Conservation (phyloP, 371 early-diverging fungal genomes). For the Actinomortierella ambigua region DNA sequence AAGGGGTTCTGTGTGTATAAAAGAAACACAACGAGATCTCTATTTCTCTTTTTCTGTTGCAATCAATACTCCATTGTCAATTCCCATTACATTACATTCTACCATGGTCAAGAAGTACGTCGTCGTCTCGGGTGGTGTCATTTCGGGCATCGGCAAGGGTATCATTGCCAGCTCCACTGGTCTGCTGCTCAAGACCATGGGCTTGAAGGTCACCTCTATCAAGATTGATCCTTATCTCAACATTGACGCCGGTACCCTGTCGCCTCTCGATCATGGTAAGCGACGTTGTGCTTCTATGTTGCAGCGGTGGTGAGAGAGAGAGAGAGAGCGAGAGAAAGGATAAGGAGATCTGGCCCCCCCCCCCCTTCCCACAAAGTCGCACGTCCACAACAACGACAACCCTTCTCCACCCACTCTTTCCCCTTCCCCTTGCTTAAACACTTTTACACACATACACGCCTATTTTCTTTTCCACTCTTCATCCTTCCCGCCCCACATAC, state of each 20-base stretch:
- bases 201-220: conserved; percentile 96
- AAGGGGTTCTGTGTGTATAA: too few species aligned
- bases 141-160: conserved; percentile 99
- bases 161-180: conserved; percentile 98
- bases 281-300: background rate
- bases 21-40: too few species aligned
- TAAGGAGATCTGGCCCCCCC: background rate
- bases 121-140: conserved; percentile 98
- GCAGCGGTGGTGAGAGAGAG: background rate
- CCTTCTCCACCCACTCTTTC: too few species aligned
- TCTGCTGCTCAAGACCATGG: conserved; percentile 92
- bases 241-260: conserved; percentile 98
- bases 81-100: background rate
- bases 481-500: too few species aligned
- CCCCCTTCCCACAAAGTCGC: conserved; percentile 1
- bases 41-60: too few species aligned
- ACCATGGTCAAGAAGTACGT: conserved; percentile 84
- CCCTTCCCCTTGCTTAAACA: too few species aligned
- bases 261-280: conserved; percentile 97
- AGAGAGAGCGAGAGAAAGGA: background rate
- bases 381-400: too few species aligned
- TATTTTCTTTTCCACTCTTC: too few species aligned
- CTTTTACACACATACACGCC: too few species aligned
- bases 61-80: too few species aligned
- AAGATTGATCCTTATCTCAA: conserved; percentile 99